Evolutionary conservation across 2,329 filamentous ascomycete species (phyloP).

Genomic region (Penicillium polonicum): DNA sequence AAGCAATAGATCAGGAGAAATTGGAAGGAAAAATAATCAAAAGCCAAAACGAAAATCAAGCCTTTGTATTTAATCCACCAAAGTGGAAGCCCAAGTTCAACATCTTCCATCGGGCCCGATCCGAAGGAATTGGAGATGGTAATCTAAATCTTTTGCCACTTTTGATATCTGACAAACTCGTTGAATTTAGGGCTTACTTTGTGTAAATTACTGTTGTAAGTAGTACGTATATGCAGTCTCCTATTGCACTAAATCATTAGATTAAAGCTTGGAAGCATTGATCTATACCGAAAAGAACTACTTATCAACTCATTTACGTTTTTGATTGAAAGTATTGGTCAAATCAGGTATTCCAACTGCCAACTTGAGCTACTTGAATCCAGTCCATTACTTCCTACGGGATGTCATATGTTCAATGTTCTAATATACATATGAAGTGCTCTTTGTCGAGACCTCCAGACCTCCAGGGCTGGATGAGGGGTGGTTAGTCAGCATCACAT

Average conservation of each 20-base stretch:
- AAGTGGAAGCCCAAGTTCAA: too few species aligned
- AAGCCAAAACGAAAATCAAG: background rate
- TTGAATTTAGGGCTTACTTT: background rate
- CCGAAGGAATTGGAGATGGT: too few species aligned
- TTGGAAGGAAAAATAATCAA: background rate
- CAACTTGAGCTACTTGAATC: background rate
- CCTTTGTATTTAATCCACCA: too few species aligned
- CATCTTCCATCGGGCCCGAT: too few species aligned
- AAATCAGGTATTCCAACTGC: too few species aligned
- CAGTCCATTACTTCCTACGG: background rate
- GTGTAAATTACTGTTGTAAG: background rate
- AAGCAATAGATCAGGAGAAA: background rate
- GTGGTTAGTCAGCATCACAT: constrained; percentile 11
- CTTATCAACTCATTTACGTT: background rate
- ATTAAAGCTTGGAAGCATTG: background rate
- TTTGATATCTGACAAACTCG: too few species aligned
- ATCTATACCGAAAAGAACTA: background rate
- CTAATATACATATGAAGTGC: background rate
- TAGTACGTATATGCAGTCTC: background rate
- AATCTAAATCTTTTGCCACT: too few species aligned
- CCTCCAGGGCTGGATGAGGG: background rate
- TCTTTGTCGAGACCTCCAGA: background rate
- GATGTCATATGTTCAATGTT: background rate
- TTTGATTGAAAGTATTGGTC: too few species aligned
- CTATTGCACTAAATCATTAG: background rate